Base-by-base conservation (phyloP, 2,329 filamentous ascomycete genomes). In the Claviceps pazoutovae region DNA sequence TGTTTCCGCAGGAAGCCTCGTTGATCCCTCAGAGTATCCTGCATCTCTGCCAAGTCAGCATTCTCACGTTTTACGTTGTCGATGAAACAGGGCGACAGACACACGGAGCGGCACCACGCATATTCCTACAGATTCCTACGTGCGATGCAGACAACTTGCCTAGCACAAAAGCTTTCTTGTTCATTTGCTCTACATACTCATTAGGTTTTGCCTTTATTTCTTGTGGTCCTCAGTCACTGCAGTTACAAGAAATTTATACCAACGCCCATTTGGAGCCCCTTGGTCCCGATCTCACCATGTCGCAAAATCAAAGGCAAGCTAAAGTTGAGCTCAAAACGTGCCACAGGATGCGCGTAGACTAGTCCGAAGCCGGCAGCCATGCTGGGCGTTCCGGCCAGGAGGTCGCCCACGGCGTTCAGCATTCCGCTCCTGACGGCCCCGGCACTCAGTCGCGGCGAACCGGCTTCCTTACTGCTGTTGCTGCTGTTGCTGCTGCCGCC, bases 321-420 rank as follows among this genome's bases (percentile, higher is more conserved):
- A 65, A 98, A 95, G 69, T 98, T 98, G 59, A 98, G 74, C 72
- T 98, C 93, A 57, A 98, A 96, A 52, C 93, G 74, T 11, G 93
- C 93, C 19, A 91, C 84, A 0, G 90, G 90, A 62, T 97, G 91
- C 3, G 90, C 93, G 65, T 98, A 98, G 1, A 98, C 90, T 21
- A 98, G 71, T 0, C 93, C 93, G 13, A 96, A 70, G 26, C 93
- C 93, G 1, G 88, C 91, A 2, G 91, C 85, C 37, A 89, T 74
- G 64, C 88, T 96, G 0, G 93, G 93, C 30, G 89, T 68, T 4
- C 87, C 88, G 50, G 82, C 84, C 19, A 76, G 72, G 16, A 97
- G 69, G 55, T 91, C 84, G 5, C 73, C 74, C 13, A 95, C 62
- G 0, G 90, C 88, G 36, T 69, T 68, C 14, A 67, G 64, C 64